A percentile compares a stretch with the other conserved stretches of the same genome.
Evolutionary conservation across 352 stramenopile species (phyloP).

Genomic region (Phytopythium kandeliae): DNA sequence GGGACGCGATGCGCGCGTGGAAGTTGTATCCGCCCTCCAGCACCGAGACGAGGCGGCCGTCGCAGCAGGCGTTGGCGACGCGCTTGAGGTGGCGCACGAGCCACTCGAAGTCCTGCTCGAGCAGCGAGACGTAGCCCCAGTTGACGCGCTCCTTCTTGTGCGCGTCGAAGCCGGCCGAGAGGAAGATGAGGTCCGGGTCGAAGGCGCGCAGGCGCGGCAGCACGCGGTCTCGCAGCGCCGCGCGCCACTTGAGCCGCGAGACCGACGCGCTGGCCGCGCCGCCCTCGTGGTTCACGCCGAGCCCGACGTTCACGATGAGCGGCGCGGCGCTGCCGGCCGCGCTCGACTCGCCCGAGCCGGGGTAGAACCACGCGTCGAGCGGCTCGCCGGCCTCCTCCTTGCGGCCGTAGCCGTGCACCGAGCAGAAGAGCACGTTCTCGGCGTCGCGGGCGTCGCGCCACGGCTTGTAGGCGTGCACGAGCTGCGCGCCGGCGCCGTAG

Average conservation of each 20-base stretch:
- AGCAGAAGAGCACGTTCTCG: constrained; percentile 96
- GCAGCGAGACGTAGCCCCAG: constrained; percentile 66
- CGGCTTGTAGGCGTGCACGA: constrained; percentile 90
- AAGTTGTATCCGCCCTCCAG: constrained; percentile 88
- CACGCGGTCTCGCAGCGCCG: constrained; percentile 63
- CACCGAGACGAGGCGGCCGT: constrained; percentile 76
- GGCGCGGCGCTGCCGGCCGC: constrained; percentile 20
- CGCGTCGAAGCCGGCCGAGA: constrained; percentile 77
- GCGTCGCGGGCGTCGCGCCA: constrained; percentile 94
- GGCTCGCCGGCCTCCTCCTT: constrained; percentile 57
- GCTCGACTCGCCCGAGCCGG: constrained; percentile 50
- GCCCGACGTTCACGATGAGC: constrained; percentile 62
- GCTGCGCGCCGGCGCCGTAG: constrained; percentile 86
- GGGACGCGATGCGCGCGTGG: constrained; percentile 73
- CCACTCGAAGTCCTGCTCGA: constrained; percentile 86
- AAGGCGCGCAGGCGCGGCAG: constrained; percentile 54
- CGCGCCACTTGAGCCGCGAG: constrained; percentile 69
- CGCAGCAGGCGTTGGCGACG: constrained; percentile 62
- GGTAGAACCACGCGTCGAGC: constrained; percentile 72
- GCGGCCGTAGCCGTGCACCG: constrained; percentile 71
- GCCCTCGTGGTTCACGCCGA: constrained; percentile 19
- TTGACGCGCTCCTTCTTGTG: constrained; percentile 79
- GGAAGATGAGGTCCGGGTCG: constrained; percentile 73
- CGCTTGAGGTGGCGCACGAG: constrained; percentile 69
- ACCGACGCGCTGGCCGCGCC: constrained; percentile 19